These are phyloP conservation scores for Aspergillus alliaceus DNA, from an alignment of 2,329 filamentous ascomycete genomes.

Conservation along the genomic window DNA sequence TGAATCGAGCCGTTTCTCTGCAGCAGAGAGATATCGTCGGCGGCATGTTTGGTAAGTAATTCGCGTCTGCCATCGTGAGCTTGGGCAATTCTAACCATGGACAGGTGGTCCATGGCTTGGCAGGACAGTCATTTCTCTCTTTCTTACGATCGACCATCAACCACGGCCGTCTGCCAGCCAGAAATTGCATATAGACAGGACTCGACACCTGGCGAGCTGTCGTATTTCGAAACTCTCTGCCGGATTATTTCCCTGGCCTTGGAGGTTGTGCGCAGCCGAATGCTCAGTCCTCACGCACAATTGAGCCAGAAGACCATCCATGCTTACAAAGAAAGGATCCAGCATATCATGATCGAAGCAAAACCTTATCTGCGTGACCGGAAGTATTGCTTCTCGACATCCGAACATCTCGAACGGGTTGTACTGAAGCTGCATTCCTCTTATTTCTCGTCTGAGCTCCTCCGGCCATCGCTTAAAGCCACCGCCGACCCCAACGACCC, in stretches of 20 bases:
- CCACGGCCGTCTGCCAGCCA: slow-evolving; percentile 54
- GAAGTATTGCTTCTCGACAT: slow-evolving; percentile 40
- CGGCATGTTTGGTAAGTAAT: slow-evolving; percentile 44
- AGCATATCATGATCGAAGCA: slow-evolving; percentile 58
- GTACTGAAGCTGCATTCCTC: slow-evolving; percentile 62
- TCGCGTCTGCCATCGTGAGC: not conserved
- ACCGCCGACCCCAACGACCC: slow-evolving; percentile 46
- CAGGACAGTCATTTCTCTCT: slow-evolving; percentile 65
- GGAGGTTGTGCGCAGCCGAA: slow-evolving; percentile 60
- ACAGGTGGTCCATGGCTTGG: slow-evolving; percentile 63
- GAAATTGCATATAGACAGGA: slow-evolving; percentile 51
- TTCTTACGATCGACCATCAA: slow-evolving; percentile 61
- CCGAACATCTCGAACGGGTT: slow-evolving; percentile 60
- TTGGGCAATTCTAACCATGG: not conserved
- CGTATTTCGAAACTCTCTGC: slow-evolving; percentile 61
- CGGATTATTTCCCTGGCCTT: slow-evolving; percentile 54
- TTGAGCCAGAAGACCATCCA: slow-evolving; percentile 57
- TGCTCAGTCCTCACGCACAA: slow-evolving; percentile 53
- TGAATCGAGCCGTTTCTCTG: slow-evolving; percentile 55
- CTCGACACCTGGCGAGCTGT: slow-evolving; percentile 49
- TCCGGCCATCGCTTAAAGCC: slow-evolving; percentile 59
- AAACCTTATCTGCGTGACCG: slow-evolving; percentile 58
- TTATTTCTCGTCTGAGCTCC: slow-evolving; percentile 63
- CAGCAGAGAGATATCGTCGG: slow-evolving; percentile 48
- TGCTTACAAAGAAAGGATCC: slow-evolving; percentile 57